Conservation (phyloP, 169 alveolate genomes). For the Cryptosporidium baileyi region DNA sequence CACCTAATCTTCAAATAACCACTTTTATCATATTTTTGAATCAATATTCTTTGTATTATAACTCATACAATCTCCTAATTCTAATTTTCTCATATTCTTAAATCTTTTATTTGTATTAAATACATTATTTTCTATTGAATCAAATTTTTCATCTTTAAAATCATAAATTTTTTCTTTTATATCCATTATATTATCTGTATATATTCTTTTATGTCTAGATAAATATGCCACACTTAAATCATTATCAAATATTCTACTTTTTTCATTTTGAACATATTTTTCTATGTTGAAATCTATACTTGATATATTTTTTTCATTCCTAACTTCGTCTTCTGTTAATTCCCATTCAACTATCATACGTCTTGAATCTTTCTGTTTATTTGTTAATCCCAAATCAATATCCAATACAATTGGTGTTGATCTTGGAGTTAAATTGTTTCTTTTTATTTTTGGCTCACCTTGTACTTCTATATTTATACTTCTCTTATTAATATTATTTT, state of each 20-base stretch:
- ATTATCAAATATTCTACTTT: neutral
- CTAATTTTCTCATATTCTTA: neutral
- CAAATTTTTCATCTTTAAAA: neutral
- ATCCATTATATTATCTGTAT: neutral
- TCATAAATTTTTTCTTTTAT: neutral
- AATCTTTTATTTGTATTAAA: neutral
- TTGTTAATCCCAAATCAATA: neutral
- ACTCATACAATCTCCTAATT: neutral
- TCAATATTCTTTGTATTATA: neutral
- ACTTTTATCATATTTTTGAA: neutral
- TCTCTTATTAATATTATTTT: no score
- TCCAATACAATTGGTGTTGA: slow-evolving; percentile 64
- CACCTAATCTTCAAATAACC: slow-evolving; percentile 51
- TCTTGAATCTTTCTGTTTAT: neutral
- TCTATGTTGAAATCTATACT: no score
- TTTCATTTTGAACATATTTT: neutral
- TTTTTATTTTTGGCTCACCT: slow-evolving; percentile 49
- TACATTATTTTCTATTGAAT: neutral
- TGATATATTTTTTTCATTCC: neutral
- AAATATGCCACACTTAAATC: slow-evolving; percentile 55
- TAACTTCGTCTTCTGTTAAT: slow-evolving; percentile 7
- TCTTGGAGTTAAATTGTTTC: slow-evolving; percentile 17
- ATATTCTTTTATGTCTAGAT: slow-evolving; percentile 31
- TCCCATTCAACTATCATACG: slow-evolving; percentile 20
- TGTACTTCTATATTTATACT: slow-evolving; percentile 7